Conservation (phyloP, 164 flowering plant genomes). For the Nymphaea colorata region DNA sequence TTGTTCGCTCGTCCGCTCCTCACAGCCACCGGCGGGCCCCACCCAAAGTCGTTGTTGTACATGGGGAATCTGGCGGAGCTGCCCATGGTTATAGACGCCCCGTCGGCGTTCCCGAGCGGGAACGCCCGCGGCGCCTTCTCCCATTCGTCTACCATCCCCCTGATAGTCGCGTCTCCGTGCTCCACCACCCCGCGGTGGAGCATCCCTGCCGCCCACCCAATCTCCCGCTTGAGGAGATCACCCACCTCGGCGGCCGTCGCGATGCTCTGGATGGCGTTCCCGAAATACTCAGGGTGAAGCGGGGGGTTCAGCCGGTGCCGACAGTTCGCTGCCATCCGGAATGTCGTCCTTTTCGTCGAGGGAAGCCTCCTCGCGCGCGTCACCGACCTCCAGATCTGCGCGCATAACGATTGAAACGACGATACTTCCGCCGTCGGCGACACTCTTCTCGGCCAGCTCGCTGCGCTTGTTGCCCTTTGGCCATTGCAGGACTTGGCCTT, state of each 20-base stretch:
- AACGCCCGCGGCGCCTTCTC: constrained; percentile 54
- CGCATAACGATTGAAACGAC: constrained; percentile 74
- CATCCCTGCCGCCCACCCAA: constrained; percentile 58
- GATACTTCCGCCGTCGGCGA: constrained; percentile 43
- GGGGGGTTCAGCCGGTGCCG: constrained; percentile 61
- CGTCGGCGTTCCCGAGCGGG: constrained; percentile 67
- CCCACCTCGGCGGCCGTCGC: constrained; percentile 45
- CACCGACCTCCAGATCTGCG: constrained; percentile 75
- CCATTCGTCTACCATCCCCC: constrained; percentile 46
- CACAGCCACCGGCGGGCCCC: constrained; percentile 77
- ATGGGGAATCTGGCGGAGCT: constrained; percentile 83
- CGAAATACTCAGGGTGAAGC: constrained; percentile 59
- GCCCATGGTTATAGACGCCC: constrained; percentile 72
- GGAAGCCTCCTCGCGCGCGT: constrained; percentile 56
- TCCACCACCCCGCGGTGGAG: constrained; percentile 41
- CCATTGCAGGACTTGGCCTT: neutral
- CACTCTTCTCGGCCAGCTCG: neutral
- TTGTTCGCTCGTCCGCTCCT: constrained; percentile 75
- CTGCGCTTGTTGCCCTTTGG: constrained; percentile 12
- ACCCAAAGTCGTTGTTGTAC: constrained; percentile 87
- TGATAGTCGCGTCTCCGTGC: constrained; percentile 34
- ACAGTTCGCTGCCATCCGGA: constrained; percentile 90
- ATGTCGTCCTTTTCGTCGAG: constrained; percentile 28
- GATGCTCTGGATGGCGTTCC: constrained; percentile 82
- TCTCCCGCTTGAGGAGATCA: constrained; percentile 33